These are phyloP conservation scores for Penicillium samsonianum DNA, from an alignment of 495 filamentous ascomycete species.

Conservation along the genomic window DNA sequence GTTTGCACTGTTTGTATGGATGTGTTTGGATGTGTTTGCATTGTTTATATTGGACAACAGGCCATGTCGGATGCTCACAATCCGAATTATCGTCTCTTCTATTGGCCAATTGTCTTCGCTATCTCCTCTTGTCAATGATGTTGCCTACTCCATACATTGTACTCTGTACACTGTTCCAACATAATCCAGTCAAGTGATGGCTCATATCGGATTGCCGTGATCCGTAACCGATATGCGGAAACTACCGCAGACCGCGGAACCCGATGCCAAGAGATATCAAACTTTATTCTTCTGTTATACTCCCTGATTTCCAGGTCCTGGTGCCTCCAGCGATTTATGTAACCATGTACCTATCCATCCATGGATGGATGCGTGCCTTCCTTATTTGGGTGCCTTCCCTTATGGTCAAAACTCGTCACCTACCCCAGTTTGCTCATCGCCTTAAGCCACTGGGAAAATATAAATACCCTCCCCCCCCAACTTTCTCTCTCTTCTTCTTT, in stretches of 20 bases:
- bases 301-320: too few species aligned
- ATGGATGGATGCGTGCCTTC: too few species aligned
- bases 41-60: conserved; percentile 10
- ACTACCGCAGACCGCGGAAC: not conserved
- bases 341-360: not conserved
- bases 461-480: not conserved
- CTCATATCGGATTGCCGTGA: not conserved
- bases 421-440: not conserved
- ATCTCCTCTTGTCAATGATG: not conserved
- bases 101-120: conserved; percentile 9
- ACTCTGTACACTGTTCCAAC: not conserved
- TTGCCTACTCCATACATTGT: not conserved
- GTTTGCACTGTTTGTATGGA: not conserved
- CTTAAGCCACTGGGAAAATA: not conserved
- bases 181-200: not conserved
- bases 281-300: not conserved
- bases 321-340: too few species aligned
- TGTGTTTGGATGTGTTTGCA: conserved; percentile 3
- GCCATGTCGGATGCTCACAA: conserved; percentile 31
- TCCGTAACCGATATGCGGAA: not conserved
- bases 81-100: conserved; percentile 20
- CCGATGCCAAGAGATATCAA: not conserved
- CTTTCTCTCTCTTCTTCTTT: not conserved
- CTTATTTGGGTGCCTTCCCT: not conserved
- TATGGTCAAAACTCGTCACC: not conserved